Evolutionary conservation across 2,329 filamentous ascomycete genomes (phyloP).

Genomic region (Diaporthe citriasiana): DNA sequence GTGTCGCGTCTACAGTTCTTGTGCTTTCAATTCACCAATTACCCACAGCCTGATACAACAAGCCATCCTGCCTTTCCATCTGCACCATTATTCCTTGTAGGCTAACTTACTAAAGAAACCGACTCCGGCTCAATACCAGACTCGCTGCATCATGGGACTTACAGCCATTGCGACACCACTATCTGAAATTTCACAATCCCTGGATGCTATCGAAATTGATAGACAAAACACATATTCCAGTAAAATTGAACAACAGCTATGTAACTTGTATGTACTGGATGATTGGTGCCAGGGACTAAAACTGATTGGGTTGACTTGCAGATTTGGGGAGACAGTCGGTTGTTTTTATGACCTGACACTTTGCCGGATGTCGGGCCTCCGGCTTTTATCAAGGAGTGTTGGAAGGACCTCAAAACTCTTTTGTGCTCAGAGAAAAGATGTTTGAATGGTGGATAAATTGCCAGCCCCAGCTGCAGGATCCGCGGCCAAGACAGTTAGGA

Average conservation of each 20-base stretch:
- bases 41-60: not conserved
- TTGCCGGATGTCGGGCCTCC: slow-evolving; percentile 19
- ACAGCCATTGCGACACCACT: not conserved
- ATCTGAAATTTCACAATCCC: not conserved
- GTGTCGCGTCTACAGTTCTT: not conserved
- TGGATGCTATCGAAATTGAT: not conserved
- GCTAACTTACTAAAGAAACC: too few relatives aligned
- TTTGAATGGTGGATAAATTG: slow-evolving; percentile 29
- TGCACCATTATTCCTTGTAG: not conserved
- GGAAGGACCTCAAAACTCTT: not conserved
- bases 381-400: slow-evolving; percentile 10
- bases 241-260: not conserved
- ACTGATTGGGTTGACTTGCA: not conserved
- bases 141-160: not conserved
- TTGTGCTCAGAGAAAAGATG: not conserved
- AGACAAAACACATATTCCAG: not conserved
- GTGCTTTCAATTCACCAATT: not conserved
- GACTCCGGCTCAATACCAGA: not conserved
- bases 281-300: not conserved
- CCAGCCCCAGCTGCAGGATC: not conserved
- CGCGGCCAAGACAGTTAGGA: slow-evolving; percentile 13
- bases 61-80: not conserved
- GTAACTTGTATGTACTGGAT: not conserved
- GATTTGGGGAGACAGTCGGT: not conserved
- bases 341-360: not conserved